phyloP scores from a whole-genome alignment of 2,329 filamentous ascomycete species.

The Xylariaceae sp. region DNA sequence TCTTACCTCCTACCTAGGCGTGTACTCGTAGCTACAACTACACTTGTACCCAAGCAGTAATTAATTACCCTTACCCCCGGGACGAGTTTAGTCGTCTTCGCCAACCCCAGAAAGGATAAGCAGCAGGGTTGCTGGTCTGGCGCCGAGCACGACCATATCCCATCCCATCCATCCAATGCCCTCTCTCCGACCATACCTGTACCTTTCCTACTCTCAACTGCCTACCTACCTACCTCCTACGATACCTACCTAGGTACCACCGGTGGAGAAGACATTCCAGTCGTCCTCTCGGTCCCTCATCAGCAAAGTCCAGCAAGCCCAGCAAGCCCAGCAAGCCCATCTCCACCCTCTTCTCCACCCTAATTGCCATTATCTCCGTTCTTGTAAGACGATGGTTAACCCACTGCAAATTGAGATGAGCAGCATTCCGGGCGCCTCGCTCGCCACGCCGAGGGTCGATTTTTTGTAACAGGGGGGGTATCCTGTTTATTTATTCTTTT shows the following conservation, averaged over 20 bases:
- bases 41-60: background rate
- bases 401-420: constrained; percentile 32
- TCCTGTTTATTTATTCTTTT: background rate
- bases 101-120: background rate
- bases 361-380: constrained; percentile 30
- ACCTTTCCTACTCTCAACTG: too few relatives aligned
- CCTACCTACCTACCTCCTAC: too few relatives aligned
- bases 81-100: background rate
- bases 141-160: constrained; percentile 21
- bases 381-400: constrained; percentile 26
- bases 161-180: background rate
- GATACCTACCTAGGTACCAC: too few relatives aligned
- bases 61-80: constrained; percentile 3
- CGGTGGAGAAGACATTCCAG: constrained; percentile 24
- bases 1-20: too few relatives aligned
- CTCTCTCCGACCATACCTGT: constrained; percentile 4
- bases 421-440: constrained; percentile 27
- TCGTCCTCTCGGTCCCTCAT: constrained; percentile 9
- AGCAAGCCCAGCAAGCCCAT: constrained; percentile 21
- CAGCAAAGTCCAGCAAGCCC: too few relatives aligned
- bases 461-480: constrained; percentile 16
- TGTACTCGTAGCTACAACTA: too few relatives aligned
- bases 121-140: constrained; percentile 21
- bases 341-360: constrained; percentile 23
- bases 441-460: constrained; percentile 25